phyloP scores from a whole-genome alignment of 2,329 filamentous ascomycete species.

The Metarhizium anisopliae region DNA sequence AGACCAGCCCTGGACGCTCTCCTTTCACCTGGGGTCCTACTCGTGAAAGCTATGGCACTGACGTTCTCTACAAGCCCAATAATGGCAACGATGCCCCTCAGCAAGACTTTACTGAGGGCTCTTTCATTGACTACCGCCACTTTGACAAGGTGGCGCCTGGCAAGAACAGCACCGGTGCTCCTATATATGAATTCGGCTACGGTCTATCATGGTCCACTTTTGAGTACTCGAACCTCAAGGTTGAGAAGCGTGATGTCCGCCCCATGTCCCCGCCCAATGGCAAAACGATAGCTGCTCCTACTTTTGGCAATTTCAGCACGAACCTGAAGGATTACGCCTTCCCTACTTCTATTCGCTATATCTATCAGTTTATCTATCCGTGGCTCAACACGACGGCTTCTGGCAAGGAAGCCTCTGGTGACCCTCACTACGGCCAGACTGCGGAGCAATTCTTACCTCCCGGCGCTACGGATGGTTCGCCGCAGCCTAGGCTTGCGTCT shows the following conservation, averaged over 20 bases:
- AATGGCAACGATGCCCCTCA: slow-evolving; percentile 60
- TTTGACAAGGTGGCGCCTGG: slow-evolving; percentile 52
- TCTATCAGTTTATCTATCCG: slow-evolving; percentile 57
- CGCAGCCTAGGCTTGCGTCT: slow-evolving; percentile 46
- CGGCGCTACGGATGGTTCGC: slow-evolving; percentile 42
- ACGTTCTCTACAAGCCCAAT: slow-evolving; percentile 60
- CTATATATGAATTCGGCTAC: slow-evolving; percentile 73
- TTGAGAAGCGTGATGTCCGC: slow-evolving; percentile 39
- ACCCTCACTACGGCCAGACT: slow-evolving; percentile 51
- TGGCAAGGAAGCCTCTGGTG: slow-evolving; percentile 41
- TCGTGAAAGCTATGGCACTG: slow-evolving; percentile 57
- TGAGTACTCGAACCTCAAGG: slow-evolving; percentile 57
- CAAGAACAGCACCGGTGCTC: slow-evolving; percentile 32
- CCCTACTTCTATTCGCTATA: slow-evolving; percentile 46
- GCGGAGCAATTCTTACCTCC: slow-evolving; percentile 52
- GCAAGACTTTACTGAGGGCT: slow-evolving; percentile 64
- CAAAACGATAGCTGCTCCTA: slow-evolving; percentile 52
- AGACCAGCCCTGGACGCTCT: slow-evolving; percentile 67
- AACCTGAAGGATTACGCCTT: slow-evolving; percentile 58
- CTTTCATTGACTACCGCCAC: slow-evolving; percentile 63
- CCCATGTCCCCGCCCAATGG: slow-evolving; percentile 53
- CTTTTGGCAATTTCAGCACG: slow-evolving; percentile 54
- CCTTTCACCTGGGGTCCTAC: slow-evolving; percentile 73
- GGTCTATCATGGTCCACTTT: slow-evolving; percentile 78
- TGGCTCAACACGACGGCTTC: slow-evolving; percentile 60